Evolutionary conservation across 2,329 filamentous ascomycete species (phyloP).

Genomic region (Apiospora hydei): DNA sequence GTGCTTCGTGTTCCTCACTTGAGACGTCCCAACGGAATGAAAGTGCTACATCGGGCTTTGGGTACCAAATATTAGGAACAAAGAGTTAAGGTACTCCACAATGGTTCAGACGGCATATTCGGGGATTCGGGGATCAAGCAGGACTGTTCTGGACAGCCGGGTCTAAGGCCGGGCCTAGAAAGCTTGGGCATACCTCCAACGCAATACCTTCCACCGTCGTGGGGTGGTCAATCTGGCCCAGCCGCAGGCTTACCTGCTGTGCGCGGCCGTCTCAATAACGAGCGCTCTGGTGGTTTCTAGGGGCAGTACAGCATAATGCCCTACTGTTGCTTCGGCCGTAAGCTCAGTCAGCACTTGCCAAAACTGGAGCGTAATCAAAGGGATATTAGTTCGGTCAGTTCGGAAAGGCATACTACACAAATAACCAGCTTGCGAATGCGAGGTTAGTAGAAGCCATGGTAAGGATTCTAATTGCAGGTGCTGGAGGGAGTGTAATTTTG

Average conservation of each 20-base stretch:
- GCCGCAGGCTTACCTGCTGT: neutral
- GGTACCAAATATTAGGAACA: neutral
- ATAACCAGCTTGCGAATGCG: neutral
- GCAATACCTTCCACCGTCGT: neutral
- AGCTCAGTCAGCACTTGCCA: conserved; percentile 10
- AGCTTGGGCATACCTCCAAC: neutral
- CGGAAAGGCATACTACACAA: neutral
- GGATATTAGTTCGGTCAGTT: neutral
- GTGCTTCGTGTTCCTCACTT: neutral
- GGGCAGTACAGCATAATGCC: neutral
- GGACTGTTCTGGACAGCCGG: neutral
- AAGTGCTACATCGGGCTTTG: neutral
- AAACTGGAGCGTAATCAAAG: neutral
- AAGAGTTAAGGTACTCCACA: no score
- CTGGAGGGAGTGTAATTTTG: neutral
- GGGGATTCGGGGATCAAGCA: neutral
- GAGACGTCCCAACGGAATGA: neutral
- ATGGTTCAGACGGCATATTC: neutral
- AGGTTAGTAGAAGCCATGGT: neutral
- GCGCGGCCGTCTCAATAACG: neutral
- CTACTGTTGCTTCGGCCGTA: neutral
- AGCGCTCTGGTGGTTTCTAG: neutral
- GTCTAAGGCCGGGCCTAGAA: neutral
- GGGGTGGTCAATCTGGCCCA: neutral
- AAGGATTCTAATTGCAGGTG: neutral